Evolutionary conservation across 2,329 filamentous ascomycete genomes (phyloP).

Genomic region (Colletotrichum lindemuthianum): DNA sequence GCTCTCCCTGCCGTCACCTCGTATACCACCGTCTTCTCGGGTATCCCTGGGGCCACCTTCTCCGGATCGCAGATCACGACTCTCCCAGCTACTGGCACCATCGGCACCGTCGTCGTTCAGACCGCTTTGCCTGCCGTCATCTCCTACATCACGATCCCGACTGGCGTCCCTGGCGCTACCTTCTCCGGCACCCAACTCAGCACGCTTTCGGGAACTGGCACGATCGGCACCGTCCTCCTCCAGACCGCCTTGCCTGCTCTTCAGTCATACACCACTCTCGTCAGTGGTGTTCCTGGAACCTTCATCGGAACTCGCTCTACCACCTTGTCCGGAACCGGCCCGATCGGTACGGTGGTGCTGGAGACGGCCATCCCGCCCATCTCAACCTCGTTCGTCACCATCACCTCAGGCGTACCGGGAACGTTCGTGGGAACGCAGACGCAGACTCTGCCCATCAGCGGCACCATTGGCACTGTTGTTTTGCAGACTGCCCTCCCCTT

Average conservation of each 20-base stretch:
- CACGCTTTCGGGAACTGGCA: slow-evolving; percentile 4
- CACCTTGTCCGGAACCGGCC: not conserved
- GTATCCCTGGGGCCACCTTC: not conserved
- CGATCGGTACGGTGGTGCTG: not conserved
- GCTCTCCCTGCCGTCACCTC: not conserved
- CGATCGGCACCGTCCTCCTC: slow-evolving; percentile 10
- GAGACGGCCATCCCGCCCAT: slow-evolving; percentile 4
- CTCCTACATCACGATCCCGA: not conserved
- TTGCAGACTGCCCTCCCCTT: slow-evolving; percentile 1
- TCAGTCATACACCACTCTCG: slow-evolving; percentile 1
- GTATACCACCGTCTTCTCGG: not conserved
- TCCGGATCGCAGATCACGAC: not conserved
- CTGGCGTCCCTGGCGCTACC: not conserved
- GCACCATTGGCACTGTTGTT: not conserved
- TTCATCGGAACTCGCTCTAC: not conserved
- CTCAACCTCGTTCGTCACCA: slow-evolving; percentile 11
- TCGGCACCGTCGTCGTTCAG: not conserved
- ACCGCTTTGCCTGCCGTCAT: not conserved
- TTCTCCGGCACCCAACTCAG: slow-evolving; percentile 10
- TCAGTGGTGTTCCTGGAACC: not conserved
- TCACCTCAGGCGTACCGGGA: slow-evolving; percentile 5
- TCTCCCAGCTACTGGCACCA: not conserved
- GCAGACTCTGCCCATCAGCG: not conserved
- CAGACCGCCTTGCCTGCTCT: slow-evolving; percentile 5
- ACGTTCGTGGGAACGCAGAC: slow-evolving; percentile 11